These are phyloP conservation scores for Penicillium paxilli DNA, from an alignment of 495 filamentous ascomycete species.

Conservation along the genomic window DNA sequence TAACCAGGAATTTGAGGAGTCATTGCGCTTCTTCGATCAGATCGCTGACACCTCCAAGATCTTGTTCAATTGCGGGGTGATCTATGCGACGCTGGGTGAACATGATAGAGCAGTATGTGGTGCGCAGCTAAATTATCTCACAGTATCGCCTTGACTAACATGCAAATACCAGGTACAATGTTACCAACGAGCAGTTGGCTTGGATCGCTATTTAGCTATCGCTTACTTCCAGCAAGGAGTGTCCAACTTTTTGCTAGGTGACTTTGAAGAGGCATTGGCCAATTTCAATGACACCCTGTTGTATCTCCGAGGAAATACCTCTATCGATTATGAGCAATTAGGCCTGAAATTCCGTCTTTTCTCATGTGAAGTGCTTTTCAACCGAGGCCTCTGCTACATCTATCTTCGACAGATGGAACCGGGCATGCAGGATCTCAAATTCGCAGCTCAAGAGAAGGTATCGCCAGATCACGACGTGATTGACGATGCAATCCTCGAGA, in stretches of 20 bases:
- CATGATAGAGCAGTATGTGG: conserved; percentile 90
- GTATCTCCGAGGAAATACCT: conserved; percentile 92
- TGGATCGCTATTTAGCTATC: conserved; percentile 94
- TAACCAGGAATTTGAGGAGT: conserved; percentile 90
- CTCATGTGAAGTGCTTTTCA: conserved; percentile 98
- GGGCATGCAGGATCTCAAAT: conserved; percentile 88
- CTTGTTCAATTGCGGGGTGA: conserved; percentile 97
- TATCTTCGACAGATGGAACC: conserved; percentile 88
- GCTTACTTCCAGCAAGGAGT: conserved; percentile 99
- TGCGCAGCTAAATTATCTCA: neutral
- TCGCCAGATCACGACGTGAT: conserved; percentile 96
- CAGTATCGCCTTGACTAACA: neutral
- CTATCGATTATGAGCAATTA: conserved; percentile 97
- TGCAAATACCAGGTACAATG: conserved; percentile 79
- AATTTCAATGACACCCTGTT: conserved; percentile 99
- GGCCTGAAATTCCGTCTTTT: conserved; percentile 94
- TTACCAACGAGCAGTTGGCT: conserved; percentile 84
- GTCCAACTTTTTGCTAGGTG: conserved; percentile 94
- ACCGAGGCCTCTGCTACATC: conserved; percentile 95
- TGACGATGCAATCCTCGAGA: conserved; percentile 90
- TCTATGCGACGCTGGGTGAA: conserved; percentile 95
- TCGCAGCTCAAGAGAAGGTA: conserved; percentile 93
- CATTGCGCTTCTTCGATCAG: conserved; percentile 75
- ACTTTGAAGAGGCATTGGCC: conserved; percentile 95
- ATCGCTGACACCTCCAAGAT: conserved; percentile 98